phyloP scores from a whole-genome alignment of 345 rosid genomes.

The Aethionema arabicum region DNA sequence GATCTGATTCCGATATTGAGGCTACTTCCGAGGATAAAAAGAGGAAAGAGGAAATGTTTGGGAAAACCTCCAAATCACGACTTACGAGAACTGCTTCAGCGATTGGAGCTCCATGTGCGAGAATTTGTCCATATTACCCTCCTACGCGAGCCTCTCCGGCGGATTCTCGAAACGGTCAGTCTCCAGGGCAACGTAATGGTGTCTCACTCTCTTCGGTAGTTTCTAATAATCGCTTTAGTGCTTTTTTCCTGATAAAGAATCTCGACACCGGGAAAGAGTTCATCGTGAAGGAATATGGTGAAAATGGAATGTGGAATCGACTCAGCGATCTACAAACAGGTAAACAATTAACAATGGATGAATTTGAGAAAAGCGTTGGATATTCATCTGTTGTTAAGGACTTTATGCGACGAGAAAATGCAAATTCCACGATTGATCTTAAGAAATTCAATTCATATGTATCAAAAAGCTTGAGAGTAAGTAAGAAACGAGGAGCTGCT shows the following conservation, averaged over 20 bases:
- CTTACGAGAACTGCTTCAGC: conserved; percentile 62
- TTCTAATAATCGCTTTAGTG: conserved; percentile 47
- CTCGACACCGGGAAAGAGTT: conserved; percentile 87
- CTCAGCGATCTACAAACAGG: conserved; percentile 95
- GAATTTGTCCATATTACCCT: conserved; percentile 43
- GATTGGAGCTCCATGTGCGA: conserved; percentile 42
- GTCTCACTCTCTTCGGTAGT: conserved; percentile 33
- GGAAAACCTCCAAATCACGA: conserved; percentile 58
- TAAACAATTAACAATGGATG: conserved; percentile 85
- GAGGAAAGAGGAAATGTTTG: conserved; percentile 70
- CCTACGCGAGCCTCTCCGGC: conserved; percentile 38
- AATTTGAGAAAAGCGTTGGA: conserved; percentile 80
- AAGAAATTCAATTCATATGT: conserved; percentile 54
- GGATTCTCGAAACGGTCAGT: conserved; percentile 11
- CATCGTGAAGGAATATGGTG: conserved; percentile 69
- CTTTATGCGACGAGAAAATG: conserved; percentile 65
- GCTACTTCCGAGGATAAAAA: conserved; percentile 40
- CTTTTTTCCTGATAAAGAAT: conserved; percentile 83
- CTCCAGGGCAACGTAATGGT: conserved; percentile 27
- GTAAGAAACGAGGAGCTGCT: conserved; percentile 82
- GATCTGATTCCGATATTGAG: conserved; percentile 74
- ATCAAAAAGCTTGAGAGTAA: conserved; percentile 71
- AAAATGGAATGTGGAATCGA: conserved; percentile 83
- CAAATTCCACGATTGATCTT: conserved; percentile 23
- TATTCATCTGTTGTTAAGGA: conserved; percentile 85